Conservation (phyloP, 768 basidiomycete species). For the Leccinellum rugosiceps region DNA sequence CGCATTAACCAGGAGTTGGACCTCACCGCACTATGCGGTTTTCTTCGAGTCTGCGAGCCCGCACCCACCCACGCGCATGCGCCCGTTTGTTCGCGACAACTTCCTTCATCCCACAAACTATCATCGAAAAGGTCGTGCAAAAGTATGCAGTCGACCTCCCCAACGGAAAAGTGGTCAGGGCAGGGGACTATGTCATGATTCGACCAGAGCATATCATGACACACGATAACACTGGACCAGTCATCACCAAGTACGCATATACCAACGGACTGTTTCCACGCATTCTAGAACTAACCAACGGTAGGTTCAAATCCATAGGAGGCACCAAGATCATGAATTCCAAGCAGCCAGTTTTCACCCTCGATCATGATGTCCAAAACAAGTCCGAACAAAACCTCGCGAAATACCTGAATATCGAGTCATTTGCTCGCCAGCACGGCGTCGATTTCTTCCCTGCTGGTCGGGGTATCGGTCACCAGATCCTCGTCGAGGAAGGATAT, state of each 20-base stretch:
- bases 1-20: neutral
- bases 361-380: constrained; percentile 99
- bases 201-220: constrained; percentile 98
- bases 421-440: constrained; percentile 78
- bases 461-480: constrained; percentile 95
- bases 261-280: neutral
- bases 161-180: constrained; percentile 72
- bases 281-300: neutral
- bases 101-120: constrained; percentile 63
- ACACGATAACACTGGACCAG: constrained; percentile 97
- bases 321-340: constrained; percentile 80
- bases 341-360: constrained; percentile 87
- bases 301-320: constrained; percentile 91
- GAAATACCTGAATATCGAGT: constrained; percentile 91
- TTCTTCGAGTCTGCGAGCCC: constrained; percentile 8
- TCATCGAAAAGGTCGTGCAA: constrained; percentile 98
- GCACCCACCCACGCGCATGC: neutral
- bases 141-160: constrained; percentile 92
- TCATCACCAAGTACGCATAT: constrained; percentile 83
- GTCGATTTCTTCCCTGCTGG: constrained; percentile 98
- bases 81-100: constrained; percentile 34
- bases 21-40: neutral
- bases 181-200: constrained; percentile 99
- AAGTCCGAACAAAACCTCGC: constrained; percentile 82
- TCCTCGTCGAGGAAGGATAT: constrained; percentile 97